phyloP scores from a whole-genome alignment of 306 rosid genomes.

The Spatholobus suberectus region DNA sequence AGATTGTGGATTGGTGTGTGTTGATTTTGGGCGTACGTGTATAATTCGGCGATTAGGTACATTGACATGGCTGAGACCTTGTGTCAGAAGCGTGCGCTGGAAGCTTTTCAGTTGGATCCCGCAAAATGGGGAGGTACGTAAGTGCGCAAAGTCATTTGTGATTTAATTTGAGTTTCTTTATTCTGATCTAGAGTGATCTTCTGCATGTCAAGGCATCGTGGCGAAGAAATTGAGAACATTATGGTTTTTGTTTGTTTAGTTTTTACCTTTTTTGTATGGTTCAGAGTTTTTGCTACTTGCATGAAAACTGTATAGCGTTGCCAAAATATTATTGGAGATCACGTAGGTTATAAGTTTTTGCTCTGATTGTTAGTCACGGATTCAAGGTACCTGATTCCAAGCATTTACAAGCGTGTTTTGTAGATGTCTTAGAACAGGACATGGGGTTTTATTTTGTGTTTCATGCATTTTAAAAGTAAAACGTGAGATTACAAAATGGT shows the following conservation, averaged over 20 bases:
- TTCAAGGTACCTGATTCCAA: no score
- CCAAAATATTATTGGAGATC: not conserved
- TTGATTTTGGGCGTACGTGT: conserved; percentile 19
- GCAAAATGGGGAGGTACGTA: conserved; percentile 92
- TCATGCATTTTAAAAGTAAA: not conserved
- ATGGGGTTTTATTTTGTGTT: not conserved
- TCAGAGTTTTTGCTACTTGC: not conserved
- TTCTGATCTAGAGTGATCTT: not conserved
- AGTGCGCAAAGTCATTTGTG: not conserved
- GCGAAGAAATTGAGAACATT: not conserved
- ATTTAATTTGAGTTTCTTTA: conserved; percentile 23
- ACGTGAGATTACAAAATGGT: not conserved
- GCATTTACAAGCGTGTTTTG: no score
- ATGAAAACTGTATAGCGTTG: not conserved
- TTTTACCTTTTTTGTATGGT: not conserved
- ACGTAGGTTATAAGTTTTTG: not conserved
- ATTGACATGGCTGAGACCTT: conserved; percentile 91
- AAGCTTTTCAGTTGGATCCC: conserved; percentile 85
- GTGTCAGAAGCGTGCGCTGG: conserved; percentile 89
- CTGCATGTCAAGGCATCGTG: not conserved
- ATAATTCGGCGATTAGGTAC: conserved; percentile 56
- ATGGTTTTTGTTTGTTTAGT: not conserved
- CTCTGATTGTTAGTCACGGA: not conserved
- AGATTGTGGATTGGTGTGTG: not conserved
- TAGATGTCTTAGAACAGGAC: not conserved